phyloP scores from a whole-genome alignment of 2,329 filamentous ascomycete genomes.

The Aspergillus ochraceus region DNA sequence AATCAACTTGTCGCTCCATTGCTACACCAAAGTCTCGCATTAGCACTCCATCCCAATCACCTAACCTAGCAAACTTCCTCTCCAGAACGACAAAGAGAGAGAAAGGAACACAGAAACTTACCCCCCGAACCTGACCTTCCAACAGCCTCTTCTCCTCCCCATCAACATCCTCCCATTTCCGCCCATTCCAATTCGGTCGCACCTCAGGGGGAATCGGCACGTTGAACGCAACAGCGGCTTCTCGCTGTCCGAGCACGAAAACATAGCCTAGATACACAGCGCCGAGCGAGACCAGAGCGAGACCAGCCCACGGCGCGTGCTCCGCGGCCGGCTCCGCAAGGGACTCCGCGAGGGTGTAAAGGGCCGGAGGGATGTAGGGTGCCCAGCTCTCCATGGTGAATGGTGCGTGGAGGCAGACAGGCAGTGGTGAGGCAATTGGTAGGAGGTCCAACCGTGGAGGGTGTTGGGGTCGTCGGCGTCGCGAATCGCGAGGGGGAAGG shows the following conservation, averaged over 20 bases:
- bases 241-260: conserved; percentile 29
- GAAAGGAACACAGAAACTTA: conserved; percentile 26
- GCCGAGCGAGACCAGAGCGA: conserved; percentile 30
- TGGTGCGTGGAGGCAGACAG: conserved; percentile 15
- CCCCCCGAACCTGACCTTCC: conserved; percentile 40
- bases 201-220: conserved; percentile 39
- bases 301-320: conserved; percentile 23
- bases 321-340: conserved; percentile 19
- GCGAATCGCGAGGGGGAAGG: background rate
- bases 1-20: conserved; percentile 41
- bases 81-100: too few species aligned
- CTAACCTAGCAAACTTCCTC: background rate
- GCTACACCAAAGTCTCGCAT: conserved; percentile 24
- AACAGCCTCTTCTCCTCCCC: conserved; percentile 36
- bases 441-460: too few species aligned
- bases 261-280: conserved; percentile 34
- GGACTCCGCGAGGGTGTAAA: conserved; percentile 21
- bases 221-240: conserved; percentile 39
- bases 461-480: too few species aligned
- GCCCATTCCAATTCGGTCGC: conserved; percentile 29
- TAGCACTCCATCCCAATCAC: conserved; percentile 9
- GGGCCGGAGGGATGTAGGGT: conserved; percentile 21
- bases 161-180: conserved; percentile 37
- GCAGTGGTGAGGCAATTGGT: background rate
- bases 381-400: conserved; percentile 27